phyloP scores from a whole-genome alignment of 2,329 filamentous ascomycete genomes.

The Helicocarpus griseus region DNA sequence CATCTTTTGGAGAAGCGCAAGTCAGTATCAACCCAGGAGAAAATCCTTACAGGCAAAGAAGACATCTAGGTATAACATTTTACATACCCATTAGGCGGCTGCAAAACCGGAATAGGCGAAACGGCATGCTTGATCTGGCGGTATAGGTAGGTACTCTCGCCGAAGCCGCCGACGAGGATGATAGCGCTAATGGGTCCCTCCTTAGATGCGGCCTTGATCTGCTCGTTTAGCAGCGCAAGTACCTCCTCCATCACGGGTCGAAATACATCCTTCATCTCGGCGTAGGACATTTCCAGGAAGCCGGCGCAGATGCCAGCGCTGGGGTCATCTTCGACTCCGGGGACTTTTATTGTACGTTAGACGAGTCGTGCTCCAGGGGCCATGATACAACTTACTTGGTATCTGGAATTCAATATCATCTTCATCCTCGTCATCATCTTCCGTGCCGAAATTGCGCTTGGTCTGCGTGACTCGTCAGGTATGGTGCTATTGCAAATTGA shows the following conservation, averaged over 20 bases:
- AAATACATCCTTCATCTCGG: slow-evolving; percentile 3
- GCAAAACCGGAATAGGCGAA: neutral
- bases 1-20: neutral
- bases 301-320: slow-evolving; percentile 1
- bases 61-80: neutral
- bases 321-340: slow-evolving; percentile 2
- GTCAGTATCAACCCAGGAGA: neutral
- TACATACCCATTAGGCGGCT: slow-evolving; percentile 1
- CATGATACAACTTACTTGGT: neutral
- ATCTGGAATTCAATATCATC: slow-evolving; percentile 4
- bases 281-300: slow-evolving; percentile 1
- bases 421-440: slow-evolving; percentile 3
- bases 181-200: slow-evolving; percentile 1
- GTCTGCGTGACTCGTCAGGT: neutral
- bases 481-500: neutral
- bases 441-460: slow-evolving; percentile 3
- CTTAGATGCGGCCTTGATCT: neutral
- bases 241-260: neutral
- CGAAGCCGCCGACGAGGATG: slow-evolving; percentile 3
- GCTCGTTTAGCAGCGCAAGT: neutral
- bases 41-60: neutral
- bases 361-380: neutral
- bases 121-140: slow-evolving; percentile 2
- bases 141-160: slow-evolving; percentile 2
- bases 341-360: slow-evolving; percentile 1